These are phyloP conservation scores for Echites panduratus DNA, from an alignment of 257 asterid genomes.

Conservation along the genomic window DNA sequence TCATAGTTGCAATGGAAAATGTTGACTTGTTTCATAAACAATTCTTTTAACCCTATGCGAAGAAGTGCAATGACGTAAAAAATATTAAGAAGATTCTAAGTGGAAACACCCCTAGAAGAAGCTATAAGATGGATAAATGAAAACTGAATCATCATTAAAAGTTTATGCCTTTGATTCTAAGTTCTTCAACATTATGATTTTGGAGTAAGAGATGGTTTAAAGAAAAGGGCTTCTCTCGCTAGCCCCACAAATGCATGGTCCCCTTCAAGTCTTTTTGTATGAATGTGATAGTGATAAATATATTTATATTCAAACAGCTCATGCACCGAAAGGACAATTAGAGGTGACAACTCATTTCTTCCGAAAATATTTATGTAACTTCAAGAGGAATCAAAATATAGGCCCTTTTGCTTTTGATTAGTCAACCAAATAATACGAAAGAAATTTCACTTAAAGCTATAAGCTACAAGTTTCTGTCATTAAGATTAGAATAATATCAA, in stretches of 20 bases:
- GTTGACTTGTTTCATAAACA: neutral
- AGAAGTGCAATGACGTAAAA: neutral
- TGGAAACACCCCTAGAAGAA: too few relatives aligned
- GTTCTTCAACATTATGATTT: constrained; percentile 7
- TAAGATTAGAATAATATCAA: too few relatives aligned
- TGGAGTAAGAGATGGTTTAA: neutral
- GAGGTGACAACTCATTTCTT: constrained; percentile 3
- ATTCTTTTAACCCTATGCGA: neutral
- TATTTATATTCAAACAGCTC: neutral
- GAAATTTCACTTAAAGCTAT: too few relatives aligned
- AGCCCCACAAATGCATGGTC: neutral
- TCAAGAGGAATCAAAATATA: neutral
- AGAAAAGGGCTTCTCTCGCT: neutral
- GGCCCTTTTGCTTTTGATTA: neutral
- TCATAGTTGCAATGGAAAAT: neutral
- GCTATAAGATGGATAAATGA: neutral
- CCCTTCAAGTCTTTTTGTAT: neutral
- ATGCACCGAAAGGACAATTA: neutral
- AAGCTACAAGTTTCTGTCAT: too few relatives aligned
- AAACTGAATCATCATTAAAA: neutral
- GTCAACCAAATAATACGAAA: neutral
- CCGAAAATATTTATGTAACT: neutral
- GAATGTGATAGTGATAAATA: neutral
- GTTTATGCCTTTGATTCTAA: neutral
- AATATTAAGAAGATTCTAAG: too few relatives aligned